Evolutionary conservation across 2,329 filamentous ascomycete genomes (phyloP).

Genomic region (Fusarium camptoceras): DNA sequence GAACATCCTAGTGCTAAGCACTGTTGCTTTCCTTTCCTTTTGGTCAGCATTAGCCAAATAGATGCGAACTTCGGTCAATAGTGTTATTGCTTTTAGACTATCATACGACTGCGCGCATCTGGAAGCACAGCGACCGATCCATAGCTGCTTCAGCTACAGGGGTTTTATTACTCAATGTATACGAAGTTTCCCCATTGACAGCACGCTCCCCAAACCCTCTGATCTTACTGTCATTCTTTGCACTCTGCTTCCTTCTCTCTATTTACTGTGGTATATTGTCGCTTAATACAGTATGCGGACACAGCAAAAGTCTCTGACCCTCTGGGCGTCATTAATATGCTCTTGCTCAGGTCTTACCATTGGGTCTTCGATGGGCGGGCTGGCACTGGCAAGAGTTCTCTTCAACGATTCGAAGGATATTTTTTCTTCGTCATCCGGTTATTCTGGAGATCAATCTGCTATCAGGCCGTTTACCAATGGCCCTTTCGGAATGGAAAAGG

Average conservation of each 20-base stretch:
- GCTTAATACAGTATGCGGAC: background rate
- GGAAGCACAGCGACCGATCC: too few relatives aligned
- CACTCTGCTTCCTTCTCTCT: rapidly evolving
- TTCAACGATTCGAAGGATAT: background rate
- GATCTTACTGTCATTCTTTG: rapidly evolving
- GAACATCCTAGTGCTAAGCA: background rate
- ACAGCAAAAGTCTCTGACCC: background rate
- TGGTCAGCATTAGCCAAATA: too few relatives aligned
- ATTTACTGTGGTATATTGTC: background rate
- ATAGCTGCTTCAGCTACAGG: too few relatives aligned
- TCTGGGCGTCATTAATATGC: background rate
- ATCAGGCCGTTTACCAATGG: background rate
- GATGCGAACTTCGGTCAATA: too few relatives aligned
- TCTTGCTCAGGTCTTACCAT: background rate
- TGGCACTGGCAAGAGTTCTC: background rate
- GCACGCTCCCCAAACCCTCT: background rate
- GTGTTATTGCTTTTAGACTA: too few relatives aligned
- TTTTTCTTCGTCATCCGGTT: background rate
- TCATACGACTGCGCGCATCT: too few relatives aligned
- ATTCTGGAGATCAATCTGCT: background rate
- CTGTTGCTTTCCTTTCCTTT: background rate
- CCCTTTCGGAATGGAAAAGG: background rate
- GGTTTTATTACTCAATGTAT: too few relatives aligned
- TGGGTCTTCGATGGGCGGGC: background rate
- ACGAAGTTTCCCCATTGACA: rapidly evolving